Conservation (phyloP, 306 rosid genomes). For the Benincasa hispida region DNA sequence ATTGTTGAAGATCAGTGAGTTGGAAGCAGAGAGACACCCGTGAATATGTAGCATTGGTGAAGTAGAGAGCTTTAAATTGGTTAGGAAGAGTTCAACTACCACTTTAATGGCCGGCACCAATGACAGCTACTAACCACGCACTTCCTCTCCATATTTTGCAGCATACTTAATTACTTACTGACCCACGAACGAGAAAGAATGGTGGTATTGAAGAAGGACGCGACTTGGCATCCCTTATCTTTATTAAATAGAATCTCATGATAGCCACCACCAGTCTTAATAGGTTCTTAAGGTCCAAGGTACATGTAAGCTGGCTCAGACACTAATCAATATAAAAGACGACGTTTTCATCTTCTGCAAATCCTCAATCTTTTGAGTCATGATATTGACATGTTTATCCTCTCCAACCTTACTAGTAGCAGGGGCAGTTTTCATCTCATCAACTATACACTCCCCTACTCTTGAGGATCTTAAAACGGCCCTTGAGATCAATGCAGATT, state of each 20-base stretch:
- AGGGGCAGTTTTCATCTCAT: neutral
- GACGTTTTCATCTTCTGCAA: neutral
- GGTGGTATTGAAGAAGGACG: neutral
- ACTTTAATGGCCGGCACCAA: neutral
- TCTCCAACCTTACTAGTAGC: neutral
- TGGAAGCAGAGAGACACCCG: neutral
- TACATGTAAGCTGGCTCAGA: neutral
- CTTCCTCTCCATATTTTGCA: neutral
- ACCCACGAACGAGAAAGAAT: neutral
- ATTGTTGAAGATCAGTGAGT: neutral
- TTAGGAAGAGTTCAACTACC: constrained; percentile 19
- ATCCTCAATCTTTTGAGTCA: neutral
- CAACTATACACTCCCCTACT: neutral
- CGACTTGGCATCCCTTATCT: neutral
- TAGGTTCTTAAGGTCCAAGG: neutral
- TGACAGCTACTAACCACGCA: neutral
- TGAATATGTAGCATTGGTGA: constrained; percentile 5
- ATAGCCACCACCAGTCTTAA: neutral
- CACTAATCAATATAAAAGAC: neutral
- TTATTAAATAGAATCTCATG: neutral
- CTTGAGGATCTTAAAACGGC: neutral
- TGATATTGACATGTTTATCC: neutral
- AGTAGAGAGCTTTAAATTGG: constrained; percentile 25
- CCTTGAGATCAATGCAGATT: neutral
- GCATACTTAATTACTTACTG: neutral